Conservation (phyloP, 2,329 filamentous ascomycete species). For the Rutstroemia sp. region DNA sequence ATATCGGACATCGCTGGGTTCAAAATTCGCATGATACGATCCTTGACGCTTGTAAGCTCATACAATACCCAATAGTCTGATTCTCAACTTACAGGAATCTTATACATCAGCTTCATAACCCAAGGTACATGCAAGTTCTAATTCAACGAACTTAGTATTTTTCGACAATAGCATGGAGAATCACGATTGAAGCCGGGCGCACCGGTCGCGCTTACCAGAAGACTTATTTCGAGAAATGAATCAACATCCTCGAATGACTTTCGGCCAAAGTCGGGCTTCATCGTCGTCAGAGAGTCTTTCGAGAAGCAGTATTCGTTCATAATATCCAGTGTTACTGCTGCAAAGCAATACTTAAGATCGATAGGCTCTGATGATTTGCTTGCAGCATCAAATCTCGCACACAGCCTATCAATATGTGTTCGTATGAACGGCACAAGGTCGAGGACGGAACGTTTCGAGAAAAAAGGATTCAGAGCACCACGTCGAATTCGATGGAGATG, state of each 20-base stretch:
- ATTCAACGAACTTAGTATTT: neutral
- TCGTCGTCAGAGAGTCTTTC: neutral
- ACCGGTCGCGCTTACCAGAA: neutral
- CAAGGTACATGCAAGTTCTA: constrained; percentile 1
- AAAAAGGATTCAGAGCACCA: constrained; percentile 13
- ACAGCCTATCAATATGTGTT: constrained; percentile 2
- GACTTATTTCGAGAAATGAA: neutral
- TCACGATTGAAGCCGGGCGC: neutral
- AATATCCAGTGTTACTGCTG: neutral
- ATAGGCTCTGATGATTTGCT: neutral
- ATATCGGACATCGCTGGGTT: neutral
- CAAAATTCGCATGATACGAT: constrained; percentile 6
- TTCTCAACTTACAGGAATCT: neutral
- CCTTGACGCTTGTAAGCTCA: neutral
- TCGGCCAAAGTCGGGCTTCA: neutral
- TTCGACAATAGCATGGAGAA: neutral
- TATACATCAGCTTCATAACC: neutral
- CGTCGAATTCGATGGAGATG: constrained; percentile 13
- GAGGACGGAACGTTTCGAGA: constrained; percentile 11
- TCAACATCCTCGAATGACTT: neutral
- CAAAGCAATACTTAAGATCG: constrained; percentile 2
- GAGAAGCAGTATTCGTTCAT: constrained; percentile 13
- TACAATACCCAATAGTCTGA: neutral
- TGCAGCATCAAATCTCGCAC: neutral
- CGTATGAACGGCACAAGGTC: neutral